Evolutionary conservation across 768 basidiomycete species (phyloP).

Genomic region (Lyophyllum atratum): DNA sequence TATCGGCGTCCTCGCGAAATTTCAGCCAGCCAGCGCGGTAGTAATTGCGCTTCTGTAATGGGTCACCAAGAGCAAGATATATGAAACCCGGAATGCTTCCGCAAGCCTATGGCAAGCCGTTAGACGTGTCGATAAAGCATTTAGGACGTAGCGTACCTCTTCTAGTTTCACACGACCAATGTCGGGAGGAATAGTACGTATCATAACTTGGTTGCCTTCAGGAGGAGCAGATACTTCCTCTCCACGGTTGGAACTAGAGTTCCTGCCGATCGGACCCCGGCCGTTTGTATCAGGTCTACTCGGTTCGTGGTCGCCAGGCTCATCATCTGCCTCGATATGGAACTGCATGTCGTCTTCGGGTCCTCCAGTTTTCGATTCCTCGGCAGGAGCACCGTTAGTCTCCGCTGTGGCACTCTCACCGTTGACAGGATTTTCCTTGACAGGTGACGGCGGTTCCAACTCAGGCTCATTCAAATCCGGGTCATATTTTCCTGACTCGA

Average conservation of each 20-base stretch:
- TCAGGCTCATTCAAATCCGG: constrained; percentile 69
- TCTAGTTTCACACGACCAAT: constrained; percentile 89
- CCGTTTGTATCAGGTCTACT: constrained; percentile 60
- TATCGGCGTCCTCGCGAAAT: constrained; percentile 84
- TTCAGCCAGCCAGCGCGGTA: constrained; percentile 95
- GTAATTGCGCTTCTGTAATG: constrained; percentile 89
- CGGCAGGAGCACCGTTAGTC: constrained; percentile 42
- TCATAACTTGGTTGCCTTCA: constrained; percentile 91
- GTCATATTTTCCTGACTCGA: constrained; percentile 87
- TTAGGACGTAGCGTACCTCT: constrained; percentile 57
- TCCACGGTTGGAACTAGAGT: constrained; percentile 57
- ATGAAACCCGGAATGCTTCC: constrained; percentile 77
- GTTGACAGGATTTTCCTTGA: constrained; percentile 53
- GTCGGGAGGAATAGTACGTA: constrained; percentile 92
- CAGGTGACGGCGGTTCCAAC: constrained; percentile 47
- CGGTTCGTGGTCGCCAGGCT: constrained; percentile 59
- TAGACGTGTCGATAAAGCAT: constrained; percentile 8
- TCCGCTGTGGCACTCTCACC: constrained; percentile 41
- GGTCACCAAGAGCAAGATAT: constrained; percentile 90
- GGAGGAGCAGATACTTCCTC: constrained; percentile 73
- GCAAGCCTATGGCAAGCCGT: constrained; percentile 57
- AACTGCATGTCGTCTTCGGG: constrained; percentile 79
- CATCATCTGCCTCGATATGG: constrained; percentile 72
- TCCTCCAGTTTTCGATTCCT: constrained; percentile 53
- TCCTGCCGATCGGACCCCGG: constrained; percentile 46